Conservation (phyloP, 2,329 filamentous ascomycete species). For the Aureobasidium melanogenum region DNA sequence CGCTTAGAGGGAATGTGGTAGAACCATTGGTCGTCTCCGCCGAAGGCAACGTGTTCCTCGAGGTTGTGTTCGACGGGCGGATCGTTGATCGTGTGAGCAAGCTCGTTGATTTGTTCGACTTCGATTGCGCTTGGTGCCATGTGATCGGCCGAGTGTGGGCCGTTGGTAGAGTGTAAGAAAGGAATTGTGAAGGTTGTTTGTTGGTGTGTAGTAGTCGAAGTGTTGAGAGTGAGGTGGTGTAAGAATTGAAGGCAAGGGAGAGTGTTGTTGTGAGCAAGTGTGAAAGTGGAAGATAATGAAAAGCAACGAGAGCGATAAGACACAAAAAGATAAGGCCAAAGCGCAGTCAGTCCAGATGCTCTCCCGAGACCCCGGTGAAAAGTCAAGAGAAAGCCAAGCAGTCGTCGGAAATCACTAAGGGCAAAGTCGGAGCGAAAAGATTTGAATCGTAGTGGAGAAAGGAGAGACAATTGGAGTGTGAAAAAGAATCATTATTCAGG, state of each 20-base stretch:
- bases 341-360: background rate
- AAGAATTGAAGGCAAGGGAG: background rate
- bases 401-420: background rate
- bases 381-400: background rate
- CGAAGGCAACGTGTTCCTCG: slow-evolving; percentile 32
- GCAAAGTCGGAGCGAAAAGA: background rate
- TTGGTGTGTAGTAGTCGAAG: background rate
- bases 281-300: background rate
- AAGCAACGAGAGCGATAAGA: background rate
- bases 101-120: slow-evolving; percentile 22
- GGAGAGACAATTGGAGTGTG: background rate
- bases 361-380: background rate
- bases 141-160: slow-evolving; percentile 9
- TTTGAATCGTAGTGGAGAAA: background rate
- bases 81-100: slow-evolving; percentile 17
- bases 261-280: background rate
- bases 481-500: background rate
- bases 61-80: slow-evolving; percentile 22
- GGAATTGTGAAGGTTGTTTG: slow-evolving; percentile 4
- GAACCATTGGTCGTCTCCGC: slow-evolving; percentile 34
- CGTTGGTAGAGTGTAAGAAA: background rate
- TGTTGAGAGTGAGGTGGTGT: background rate
- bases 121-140: slow-evolving; percentile 25
- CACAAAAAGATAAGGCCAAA: background rate
- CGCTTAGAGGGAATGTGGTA: slow-evolving; percentile 32